Evolutionary conservation across 208 protist genomes (phyloP).

Genomic region (Trypanosoma grayi): DNA sequence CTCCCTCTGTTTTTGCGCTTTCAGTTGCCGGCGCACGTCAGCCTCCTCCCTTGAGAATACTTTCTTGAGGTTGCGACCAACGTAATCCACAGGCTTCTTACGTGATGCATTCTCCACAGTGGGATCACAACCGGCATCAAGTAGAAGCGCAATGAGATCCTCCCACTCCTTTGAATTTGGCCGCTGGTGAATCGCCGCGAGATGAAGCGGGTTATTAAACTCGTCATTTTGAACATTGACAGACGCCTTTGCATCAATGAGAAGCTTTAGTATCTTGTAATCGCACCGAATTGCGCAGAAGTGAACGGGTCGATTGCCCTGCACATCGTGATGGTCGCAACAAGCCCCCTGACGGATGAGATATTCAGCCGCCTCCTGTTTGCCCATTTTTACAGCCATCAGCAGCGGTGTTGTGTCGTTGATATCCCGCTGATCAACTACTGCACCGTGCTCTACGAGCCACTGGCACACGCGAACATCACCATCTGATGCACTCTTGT

Average conservation of each 20-base stretch:
- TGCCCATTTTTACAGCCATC: slow-evolving; percentile 90
- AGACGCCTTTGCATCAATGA: slow-evolving; percentile 60
- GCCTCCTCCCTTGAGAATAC: slow-evolving; percentile 79
- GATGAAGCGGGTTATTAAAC: slow-evolving; percentile 81
- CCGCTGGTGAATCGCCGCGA: slow-evolving; percentile 67
- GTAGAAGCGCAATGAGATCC: slow-evolving; percentile 66
- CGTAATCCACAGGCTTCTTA: slow-evolving; percentile 81
- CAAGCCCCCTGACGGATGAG: slow-evolving; percentile 67
- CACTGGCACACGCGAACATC: slow-evolving; percentile 84
- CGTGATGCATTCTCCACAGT: slow-evolving; percentile 70
- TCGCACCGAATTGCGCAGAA: slow-evolving; percentile 87
- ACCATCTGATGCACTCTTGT: slow-evolving; percentile 90
- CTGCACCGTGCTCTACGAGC: slow-evolving; percentile 87
- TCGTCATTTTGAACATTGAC: slow-evolving; percentile 71
- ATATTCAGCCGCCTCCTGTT: slow-evolving; percentile 70
- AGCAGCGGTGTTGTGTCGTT: slow-evolving; percentile 78
- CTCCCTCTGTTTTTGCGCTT: slow-evolving; percentile 32
- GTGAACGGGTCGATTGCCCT: slow-evolving; percentile 82
- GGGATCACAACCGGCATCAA: slow-evolving; percentile 72
- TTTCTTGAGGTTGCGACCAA: slow-evolving; percentile 69
- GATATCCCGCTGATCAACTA: slow-evolving; percentile 70
- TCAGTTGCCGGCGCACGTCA: slow-evolving; percentile 32
- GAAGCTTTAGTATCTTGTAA: slow-evolving; percentile 65
- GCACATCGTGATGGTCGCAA: slow-evolving; percentile 62
- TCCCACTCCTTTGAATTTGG: slow-evolving; percentile 88